Evolutionary conservation across 345 rosid genomes (phyloP).

Genomic region (Hypericum androsaemum): DNA sequence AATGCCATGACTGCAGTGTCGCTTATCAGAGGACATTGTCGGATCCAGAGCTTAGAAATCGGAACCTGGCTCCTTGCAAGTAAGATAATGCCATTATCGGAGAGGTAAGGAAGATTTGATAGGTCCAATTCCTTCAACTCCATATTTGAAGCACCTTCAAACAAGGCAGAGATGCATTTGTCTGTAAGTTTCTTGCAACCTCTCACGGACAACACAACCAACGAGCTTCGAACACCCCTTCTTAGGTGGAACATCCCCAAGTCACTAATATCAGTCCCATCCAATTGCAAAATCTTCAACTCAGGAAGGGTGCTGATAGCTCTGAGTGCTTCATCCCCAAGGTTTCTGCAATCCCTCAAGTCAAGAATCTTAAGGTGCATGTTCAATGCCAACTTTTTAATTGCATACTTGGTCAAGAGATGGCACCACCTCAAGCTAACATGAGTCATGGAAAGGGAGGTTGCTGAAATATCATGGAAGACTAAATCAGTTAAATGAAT

Average conservation of each 20-base stretch:
- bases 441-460: constrained; percentile 61
- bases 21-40: constrained; percentile 82
- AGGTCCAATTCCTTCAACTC: constrained; percentile 66
- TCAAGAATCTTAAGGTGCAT: constrained; percentile 51
- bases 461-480: constrained; percentile 81
- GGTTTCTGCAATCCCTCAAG: constrained; percentile 63
- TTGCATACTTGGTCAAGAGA: constrained; percentile 63
- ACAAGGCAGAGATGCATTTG: constrained; percentile 49
- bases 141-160: constrained; percentile 54
- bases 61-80: constrained; percentile 58
- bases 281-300: constrained; percentile 52
- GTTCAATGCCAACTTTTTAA: constrained; percentile 50
- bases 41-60: constrained; percentile 54
- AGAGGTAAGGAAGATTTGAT: constrained; percentile 63
- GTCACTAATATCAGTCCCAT: constrained; percentile 61
- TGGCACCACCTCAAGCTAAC: constrained; percentile 81
- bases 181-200: constrained; percentile 87
- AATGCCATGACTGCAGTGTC: constrained; percentile 80
- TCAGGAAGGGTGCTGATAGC: constrained; percentile 48
- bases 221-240: constrained; percentile 41
- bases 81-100: constrained; percentile 57
- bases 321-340: constrained; percentile 62
- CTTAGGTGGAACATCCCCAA: constrained; percentile 44
- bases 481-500: constrained; percentile 71
- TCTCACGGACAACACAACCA: constrained; percentile 63